Conservation (phyloP, 2,329 filamentous ascomycete species). For the Tolypocladium capitatum region DNA sequence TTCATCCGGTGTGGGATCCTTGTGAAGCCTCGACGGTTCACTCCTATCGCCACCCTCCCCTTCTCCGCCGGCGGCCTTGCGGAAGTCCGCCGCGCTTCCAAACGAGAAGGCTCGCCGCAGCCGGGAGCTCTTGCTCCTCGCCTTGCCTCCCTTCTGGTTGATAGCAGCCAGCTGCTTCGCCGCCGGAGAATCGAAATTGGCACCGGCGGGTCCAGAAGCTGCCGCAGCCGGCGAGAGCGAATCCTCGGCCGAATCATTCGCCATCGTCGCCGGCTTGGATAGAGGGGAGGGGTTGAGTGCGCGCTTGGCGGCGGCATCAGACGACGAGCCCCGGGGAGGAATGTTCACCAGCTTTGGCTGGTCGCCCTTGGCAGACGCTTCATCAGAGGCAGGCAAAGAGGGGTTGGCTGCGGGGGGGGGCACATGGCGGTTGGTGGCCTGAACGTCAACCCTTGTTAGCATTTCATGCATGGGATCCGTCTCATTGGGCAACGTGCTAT, state of each 20-base stretch:
- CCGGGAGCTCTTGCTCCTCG: constrained; percentile 75
- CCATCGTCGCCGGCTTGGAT: constrained; percentile 56
- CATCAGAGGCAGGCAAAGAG: constrained; percentile 35
- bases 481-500: constrained; percentile 30
- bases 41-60: constrained; percentile 21
- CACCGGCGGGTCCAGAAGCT: constrained; percentile 17
- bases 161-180: constrained; percentile 78
- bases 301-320: constrained; percentile 52
- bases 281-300: constrained; percentile 57
- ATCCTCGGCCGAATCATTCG: constrained; percentile 34
- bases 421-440: constrained; percentile 48
- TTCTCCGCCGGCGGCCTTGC: constrained; percentile 57
- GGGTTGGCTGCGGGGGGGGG: constrained; percentile 39
- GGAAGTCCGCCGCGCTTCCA: constrained; percentile 83
- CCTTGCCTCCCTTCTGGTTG: constrained; percentile 63
- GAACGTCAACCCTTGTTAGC: constrained; percentile 33
- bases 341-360: constrained; percentile 42
- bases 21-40: constrained; percentile 45
- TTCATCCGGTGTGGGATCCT: constrained; percentile 47
- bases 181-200: constrained; percentile 50
- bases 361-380: constrained; percentile 36
- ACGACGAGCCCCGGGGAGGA: constrained; percentile 48
- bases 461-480: constrained; percentile 16
- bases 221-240: constrained; percentile 22
- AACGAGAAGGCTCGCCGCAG: constrained; percentile 91